Percentiles rank a stretch among this genome's conserved stretches.
phyloP scores from a whole-genome alignment of 179 eudicot species.

The Silene noctiflora region DNA sequence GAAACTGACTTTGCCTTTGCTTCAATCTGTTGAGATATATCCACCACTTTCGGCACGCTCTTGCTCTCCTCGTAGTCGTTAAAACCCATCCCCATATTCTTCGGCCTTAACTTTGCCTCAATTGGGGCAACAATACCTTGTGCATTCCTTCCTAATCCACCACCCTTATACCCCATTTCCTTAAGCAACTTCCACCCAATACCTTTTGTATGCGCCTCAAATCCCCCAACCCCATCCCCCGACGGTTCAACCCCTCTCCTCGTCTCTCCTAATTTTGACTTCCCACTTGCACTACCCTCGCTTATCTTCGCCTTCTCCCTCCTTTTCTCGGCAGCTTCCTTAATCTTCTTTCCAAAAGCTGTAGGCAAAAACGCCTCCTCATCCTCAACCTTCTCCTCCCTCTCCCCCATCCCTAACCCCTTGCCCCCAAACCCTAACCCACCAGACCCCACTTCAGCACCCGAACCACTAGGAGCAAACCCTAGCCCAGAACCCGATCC shows the following conservation, averaged over 20 bases:
- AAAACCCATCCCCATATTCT: conserved; percentile 85
- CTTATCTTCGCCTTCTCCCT: conserved; percentile 30
- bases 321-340: conserved; percentile 39
- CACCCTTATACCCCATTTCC: conserved; percentile 85
- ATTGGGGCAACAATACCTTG: conserved; percentile 86
- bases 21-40: conserved; percentile 28
- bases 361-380: conserved; percentile 49
- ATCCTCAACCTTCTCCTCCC: conserved; percentile 31
- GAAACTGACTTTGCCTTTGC: conserved; percentile 43
- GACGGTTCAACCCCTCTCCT: conserved; percentile 23
- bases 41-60: conserved; percentile 33
- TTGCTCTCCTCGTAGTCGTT: conserved; percentile 68
- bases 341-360: conserved; percentile 65
- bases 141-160: conserved; percentile 77
- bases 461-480: conserved; percentile 25
- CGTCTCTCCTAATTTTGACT: conserved; percentile 21
- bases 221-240: conserved; percentile 50
- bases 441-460: neutral
- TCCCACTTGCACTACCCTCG: conserved; percentile 15
- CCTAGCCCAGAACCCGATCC: conserved; percentile 50
- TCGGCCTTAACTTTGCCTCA: conserved; percentile 75
- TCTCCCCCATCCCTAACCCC: conserved; percentile 10
- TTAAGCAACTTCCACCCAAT: conserved; percentile 67
- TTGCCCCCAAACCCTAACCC: conserved; percentile 5
- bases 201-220: conserved; percentile 81